Base-by-base conservation (phyloP, 441 rosid genomes). In the Adansonia madagascariensis region DNA sequence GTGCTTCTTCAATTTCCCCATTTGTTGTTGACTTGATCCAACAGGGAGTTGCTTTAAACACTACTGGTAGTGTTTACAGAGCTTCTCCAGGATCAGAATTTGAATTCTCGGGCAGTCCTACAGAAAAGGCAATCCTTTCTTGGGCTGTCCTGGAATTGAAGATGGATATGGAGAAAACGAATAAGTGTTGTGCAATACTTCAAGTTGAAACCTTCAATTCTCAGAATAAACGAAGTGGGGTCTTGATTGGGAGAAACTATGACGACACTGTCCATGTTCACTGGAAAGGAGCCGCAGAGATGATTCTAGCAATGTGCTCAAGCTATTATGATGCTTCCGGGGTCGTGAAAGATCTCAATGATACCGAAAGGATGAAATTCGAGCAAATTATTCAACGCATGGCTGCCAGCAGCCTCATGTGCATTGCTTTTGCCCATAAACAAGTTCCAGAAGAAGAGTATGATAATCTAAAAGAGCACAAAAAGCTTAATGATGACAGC, bases 241-340 rank as follows among this genome's bases (percentile, higher is more conserved):
- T 88, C 8, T 50, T 81, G 69, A 66, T 84, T 44, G 75, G 71
- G 62, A 85, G 72, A 69, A 81, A 46, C 0, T 62, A 14, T 0
- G 84, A 84, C 0, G 75, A 63, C 65, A n/a, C 69, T 2, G 0
- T 73, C 39, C 83, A 84, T 12, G 82, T 78, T 65, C 88, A 89
- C 49, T 88, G 88, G 92, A 89, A 89, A 85, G 92, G 91, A 75
- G 90, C 89, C 1, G 92, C 90, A 0, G 91, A 89, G 80, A 89
- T 86, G 86, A 77, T 89, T 76, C 83, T 89, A 65, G 87, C 86
- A 0, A 87, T 81, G 92, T 89, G 90, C 79, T 81, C 86, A 0
- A 83, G 84, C 63, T 89, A 75, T 84, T 86, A 80, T 35, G 80
- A 91, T 24, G 88, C 84, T 53, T 85, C 87, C 0, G 93, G 94